Percentiles rank a stretch among this genome's conserved stretches.
Conservation (phyloP, 1,284 basidiomycete genomes). For the Mixia osmundae region DNA sequence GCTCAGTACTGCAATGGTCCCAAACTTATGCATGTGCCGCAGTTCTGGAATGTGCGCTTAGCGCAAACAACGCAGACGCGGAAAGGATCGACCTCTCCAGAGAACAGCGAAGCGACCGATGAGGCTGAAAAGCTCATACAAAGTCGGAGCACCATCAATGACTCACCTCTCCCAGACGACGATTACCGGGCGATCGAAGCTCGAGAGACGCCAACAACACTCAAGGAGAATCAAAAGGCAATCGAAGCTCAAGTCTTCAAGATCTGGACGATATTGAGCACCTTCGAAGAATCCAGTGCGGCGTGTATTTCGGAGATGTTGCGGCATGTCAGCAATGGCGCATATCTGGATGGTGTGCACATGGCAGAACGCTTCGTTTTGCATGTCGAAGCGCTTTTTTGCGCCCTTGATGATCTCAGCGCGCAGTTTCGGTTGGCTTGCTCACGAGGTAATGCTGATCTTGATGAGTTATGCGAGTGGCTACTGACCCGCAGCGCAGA, state of each 20-base stretch:
- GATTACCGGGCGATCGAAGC: conserved; percentile 33
- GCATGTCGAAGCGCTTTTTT: conserved; percentile 93
- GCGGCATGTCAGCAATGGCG: conserved; percentile 81
- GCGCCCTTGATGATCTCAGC: conserved; percentile 89
- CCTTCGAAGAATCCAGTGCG: conserved; percentile 96
- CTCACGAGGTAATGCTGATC: not conserved
- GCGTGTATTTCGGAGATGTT: conserved; percentile 99
- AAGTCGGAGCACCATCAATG: not conserved
- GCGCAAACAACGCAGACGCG: not conserved
- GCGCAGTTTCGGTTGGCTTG: conserved; percentile 50
- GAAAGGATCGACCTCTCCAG: not conserved
- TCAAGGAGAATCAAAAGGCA: conserved; percentile 72
- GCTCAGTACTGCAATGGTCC: conserved; percentile 38
- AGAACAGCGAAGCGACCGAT: not conserved
- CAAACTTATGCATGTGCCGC: not conserved
- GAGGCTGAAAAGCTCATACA: not conserved
- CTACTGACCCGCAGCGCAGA: conserved; percentile 31
- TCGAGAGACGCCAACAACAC: conserved; percentile 49
- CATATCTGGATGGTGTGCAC: conserved; percentile 85
- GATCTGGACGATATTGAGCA: conserved; percentile 96
- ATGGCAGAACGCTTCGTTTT: conserved; percentile 98
- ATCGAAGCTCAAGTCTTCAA: conserved; percentile 98
- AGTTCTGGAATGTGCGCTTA: not conserved
- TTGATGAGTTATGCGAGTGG: not conserved
- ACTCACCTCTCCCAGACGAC: conserved; percentile 3